Base-by-base conservation (phyloP, 208 protist species). In the Leptomonas pyrrhocoris region DNA sequence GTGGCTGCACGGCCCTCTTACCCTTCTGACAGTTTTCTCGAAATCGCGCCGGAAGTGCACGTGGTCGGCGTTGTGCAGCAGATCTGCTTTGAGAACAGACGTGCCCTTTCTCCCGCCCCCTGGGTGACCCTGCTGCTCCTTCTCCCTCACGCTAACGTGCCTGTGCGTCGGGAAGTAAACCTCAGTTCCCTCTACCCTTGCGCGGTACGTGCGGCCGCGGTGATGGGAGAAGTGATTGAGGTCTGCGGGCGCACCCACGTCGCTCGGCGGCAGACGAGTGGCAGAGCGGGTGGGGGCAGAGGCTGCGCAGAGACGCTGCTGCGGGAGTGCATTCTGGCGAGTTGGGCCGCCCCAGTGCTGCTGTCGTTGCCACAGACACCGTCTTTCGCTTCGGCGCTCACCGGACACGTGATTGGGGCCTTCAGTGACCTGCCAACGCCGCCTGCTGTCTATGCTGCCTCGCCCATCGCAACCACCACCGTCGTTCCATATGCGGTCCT, bases 31-130 rank as follows among this genome's bases (percentile, higher is more conserved):
- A 23, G 62, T 30, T 78, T 79, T 25, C 50, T 73, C 9, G 71
- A 76, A 27, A 51, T 21, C 13, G 28, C 51, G 13, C 49, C 40
- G 27, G 50, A 27, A 12, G 64, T 87, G 16, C 49, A 64, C 36
- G 34, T 85, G 5, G 25, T 78, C 1, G 82, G 67, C 6, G 74
- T 83, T 2, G 81, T 89, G 12, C 55, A 73, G n/a, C 71, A 70
- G 27, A 64, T 89, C 9, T 89, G 53, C 62, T 92, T 73, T 56
- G 54, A 76, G 6, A 34, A 58, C 21, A 74, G 80, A 43, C 30
- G 53, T 16, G 58, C 59, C 19, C 16, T 11, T 5, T 23, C 19
- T 19, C 77, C 83, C 15, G 63, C 76, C 6, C 83, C 80, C 16
- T 80, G 75, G 69, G 63, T 82, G 23, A 62, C 48, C 4, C 30